Conservation (phyloP, 306 rosid genomes). For the Albizia julibrissin region DNA sequence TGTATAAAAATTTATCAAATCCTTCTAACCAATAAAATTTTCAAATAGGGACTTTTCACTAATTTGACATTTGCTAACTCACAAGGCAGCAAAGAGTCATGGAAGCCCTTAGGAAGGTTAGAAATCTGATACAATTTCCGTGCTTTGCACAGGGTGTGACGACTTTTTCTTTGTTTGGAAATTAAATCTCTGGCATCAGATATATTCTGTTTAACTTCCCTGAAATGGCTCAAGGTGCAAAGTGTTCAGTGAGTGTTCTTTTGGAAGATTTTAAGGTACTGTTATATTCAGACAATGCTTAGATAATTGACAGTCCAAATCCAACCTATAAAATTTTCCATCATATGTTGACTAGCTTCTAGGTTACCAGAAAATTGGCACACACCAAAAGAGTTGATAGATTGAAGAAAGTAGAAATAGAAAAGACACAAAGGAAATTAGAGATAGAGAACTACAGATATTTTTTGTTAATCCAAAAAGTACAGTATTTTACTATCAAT, state of each 20-base stretch:
- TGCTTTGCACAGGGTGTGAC: conserved; percentile 33
- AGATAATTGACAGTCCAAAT: neutral
- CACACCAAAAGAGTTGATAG: neutral
- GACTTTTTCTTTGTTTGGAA: conserved; percentile 50
- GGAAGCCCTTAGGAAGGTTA: conserved; percentile 42
- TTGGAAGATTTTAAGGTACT: neutral
- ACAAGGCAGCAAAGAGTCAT: conserved; percentile 51
- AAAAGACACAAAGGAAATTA: neutral
- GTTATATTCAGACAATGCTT: neutral
- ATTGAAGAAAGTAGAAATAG: neutral
- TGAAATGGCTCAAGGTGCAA: conserved; percentile 32
- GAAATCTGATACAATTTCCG: conserved; percentile 36
- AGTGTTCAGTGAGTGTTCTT: neutral
- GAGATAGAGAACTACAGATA: neutral
- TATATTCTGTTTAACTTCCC: conserved; percentile 48
- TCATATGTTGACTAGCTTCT: neutral
- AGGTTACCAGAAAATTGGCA: neutral
- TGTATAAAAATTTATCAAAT: too few relatives aligned
- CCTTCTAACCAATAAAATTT: too few relatives aligned
- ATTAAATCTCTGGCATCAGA: conserved; percentile 52
- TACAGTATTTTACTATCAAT: neutral
- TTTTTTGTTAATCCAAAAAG: neutral
- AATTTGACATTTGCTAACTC: conserved; percentile 31
- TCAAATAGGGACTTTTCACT: too few relatives aligned
- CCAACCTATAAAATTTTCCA: neutral